Conservation (phyloP, 257 asterid genomes). For the Fraxinus excelsior region DNA sequence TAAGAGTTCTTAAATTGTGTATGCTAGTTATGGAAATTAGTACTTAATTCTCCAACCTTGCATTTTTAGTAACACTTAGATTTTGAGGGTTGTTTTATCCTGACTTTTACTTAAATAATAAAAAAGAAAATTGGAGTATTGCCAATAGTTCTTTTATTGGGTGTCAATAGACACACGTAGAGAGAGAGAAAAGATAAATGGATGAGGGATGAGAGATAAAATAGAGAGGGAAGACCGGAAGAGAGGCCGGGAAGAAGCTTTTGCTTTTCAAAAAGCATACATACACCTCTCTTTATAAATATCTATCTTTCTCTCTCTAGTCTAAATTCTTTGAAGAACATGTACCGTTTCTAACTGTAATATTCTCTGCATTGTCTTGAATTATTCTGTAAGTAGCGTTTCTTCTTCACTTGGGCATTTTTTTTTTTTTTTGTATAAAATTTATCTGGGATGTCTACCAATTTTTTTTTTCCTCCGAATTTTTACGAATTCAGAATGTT, state of each 20-base stretch:
- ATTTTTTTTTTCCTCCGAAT: not conserved
- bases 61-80: too few relatives aligned
- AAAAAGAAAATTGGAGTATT: not conserved
- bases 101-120: too few relatives aligned
- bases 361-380: slow-evolving; percentile 28
- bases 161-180: not conserved
- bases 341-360: slow-evolving; percentile 29
- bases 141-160: not conserved
- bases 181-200: not conserved
- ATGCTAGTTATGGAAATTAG: too few relatives aligned
- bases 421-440: not conserved
- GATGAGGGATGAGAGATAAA: not conserved
- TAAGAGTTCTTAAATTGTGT: too few relatives aligned
- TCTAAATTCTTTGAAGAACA: slow-evolving; percentile 34
- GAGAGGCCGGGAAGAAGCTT: slow-evolving; percentile 53
- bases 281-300: slow-evolving; percentile 26
- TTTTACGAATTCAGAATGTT: not conserved
- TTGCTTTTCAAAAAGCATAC: slow-evolving; percentile 73
- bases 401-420: not conserved
- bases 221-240: not conserved
- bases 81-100: too few relatives aligned
- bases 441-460: slow-evolving; percentile 14
- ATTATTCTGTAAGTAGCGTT: slow-evolving; percentile 32
- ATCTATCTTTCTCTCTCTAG: slow-evolving; percentile 23
- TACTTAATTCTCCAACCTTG: too few relatives aligned